Evolutionary conservation across 2,329 filamentous ascomycete species (phyloP), one percentile per base, ranked within the genome.

Genomic region (Ustilaginoidea virens): DNA sequence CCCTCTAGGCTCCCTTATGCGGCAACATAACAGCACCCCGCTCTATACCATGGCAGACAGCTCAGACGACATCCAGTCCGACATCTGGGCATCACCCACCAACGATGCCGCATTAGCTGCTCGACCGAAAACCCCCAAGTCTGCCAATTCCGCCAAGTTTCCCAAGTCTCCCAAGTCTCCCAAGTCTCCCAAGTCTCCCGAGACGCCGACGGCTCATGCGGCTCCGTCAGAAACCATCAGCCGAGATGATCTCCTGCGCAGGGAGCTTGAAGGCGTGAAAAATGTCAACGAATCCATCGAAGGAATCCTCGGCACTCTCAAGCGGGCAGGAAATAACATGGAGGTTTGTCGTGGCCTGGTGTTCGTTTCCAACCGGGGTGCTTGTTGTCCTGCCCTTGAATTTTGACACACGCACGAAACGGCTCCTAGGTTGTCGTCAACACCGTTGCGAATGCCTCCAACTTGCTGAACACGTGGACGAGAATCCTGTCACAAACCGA

Each of bases 401-500:
- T 13, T 18, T 16, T 24, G n/a, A 22, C 16, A 23, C 8, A 23
- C 27, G 9, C 18, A 18, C 28, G 3, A n/a, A 7, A 34, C 5
- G 29, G 81, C 2, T 27, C 5, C 17, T 25, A 53, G 80, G 92
- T 79, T 15, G 86, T 96, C 20, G 79, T 79, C 30, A 69, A 69
- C 36, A 94, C 90, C 3, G 85, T 96, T 23, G 69, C 69, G 39
- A 87, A 86, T 31, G 85, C 90, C 4, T 92, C 86, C 10, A 80
- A 80, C 1, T 69, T 98, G 10, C 73, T 98, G 18, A 85, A 92
- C 44, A 92, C 86, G 11, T 98, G 87, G 87, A 92, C 85, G 7
- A 76, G 85, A 29, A 94, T 98, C 39, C 69, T 98, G 9, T 90
- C 83, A 5, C 90, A 98, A 53, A 94, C 90, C 4, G 90, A 98